A percentile compares a stretch with the other conserved stretches of the same genome.
phyloP scores from a whole-genome alignment of 2,329 filamentous ascomycete species.

The Leptographium procerum region DNA sequence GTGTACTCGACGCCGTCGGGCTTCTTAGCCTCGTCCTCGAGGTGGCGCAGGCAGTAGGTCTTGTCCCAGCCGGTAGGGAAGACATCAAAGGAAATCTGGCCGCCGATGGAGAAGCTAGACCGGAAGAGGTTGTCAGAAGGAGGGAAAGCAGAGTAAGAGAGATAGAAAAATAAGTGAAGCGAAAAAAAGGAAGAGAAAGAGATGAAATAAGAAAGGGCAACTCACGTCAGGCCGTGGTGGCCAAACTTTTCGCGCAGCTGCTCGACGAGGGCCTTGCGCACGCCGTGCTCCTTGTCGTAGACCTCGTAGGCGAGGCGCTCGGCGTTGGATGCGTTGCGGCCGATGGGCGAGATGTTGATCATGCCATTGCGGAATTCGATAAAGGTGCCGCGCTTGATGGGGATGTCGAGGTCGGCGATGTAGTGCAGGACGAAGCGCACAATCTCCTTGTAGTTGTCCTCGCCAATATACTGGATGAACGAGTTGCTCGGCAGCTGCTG shows the following conservation, averaged over 20 bases:
- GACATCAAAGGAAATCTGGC: slow-evolving; percentile 96
- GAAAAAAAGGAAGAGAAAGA: slow-evolving; percentile 14
- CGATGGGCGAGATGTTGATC: slow-evolving; percentile 76
- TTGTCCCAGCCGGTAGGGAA: slow-evolving; percentile 98
- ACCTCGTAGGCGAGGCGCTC: slow-evolving; percentile 76
- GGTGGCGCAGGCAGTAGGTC: slow-evolving; percentile 85
- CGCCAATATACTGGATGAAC: slow-evolving; percentile 89
- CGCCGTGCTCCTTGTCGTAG: slow-evolving; percentile 67
- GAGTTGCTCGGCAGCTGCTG: slow-evolving; percentile 62
- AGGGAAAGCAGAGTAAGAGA: slow-evolving; percentile 1
- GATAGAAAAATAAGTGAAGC: neutral
- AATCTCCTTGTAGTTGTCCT: slow-evolving; percentile 68
- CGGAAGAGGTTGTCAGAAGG: neutral
- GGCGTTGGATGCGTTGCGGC: slow-evolving; percentile 69
- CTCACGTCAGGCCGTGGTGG: slow-evolving; percentile 73
- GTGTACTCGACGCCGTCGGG: slow-evolving; percentile 65
- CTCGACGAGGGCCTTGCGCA: slow-evolving; percentile 66
- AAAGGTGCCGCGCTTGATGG: slow-evolving; percentile 74
- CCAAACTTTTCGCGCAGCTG: slow-evolving; percentile 70
- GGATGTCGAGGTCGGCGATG: slow-evolving; percentile 73
- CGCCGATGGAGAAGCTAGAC: slow-evolving; percentile 77
- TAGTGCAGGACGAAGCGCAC: slow-evolving; percentile 69
- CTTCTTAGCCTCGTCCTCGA: slow-evolving; percentile 67
- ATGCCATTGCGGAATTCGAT: slow-evolving; percentile 86
- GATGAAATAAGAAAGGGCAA: slow-evolving; percentile 15